Percentiles rank a stretch among this genome's conserved stretches.
These are phyloP conservation scores for Coniosporium tulheliwenetii DNA, from an alignment of 2,329 filamentous ascomycete genomes.

Conservation along the genomic window DNA sequence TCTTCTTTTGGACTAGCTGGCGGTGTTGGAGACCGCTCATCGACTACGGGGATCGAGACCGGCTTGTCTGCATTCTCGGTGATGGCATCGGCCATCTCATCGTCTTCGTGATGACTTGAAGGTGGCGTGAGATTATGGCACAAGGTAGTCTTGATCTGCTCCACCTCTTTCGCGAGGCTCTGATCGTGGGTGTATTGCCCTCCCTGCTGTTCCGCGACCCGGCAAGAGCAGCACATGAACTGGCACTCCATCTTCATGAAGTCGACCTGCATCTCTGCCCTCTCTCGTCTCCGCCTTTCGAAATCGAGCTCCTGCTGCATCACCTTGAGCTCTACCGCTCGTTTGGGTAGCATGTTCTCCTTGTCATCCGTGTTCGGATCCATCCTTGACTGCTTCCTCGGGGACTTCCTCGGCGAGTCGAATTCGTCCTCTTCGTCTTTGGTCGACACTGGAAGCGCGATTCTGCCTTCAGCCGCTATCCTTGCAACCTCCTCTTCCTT, in stretches of 20 bases:
- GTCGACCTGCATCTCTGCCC: slow-evolving; percentile 57
- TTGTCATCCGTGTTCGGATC: slow-evolving; percentile 29
- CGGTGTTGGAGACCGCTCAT: neutral
- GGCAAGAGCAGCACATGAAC: slow-evolving; percentile 50
- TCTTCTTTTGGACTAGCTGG: neutral
- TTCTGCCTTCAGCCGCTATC: slow-evolving; percentile 54
- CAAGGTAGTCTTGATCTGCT: slow-evolving; percentile 21
- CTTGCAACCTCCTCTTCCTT: slow-evolving; percentile 59
- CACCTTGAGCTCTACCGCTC: slow-evolving; percentile 29
- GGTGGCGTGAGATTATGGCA: slow-evolving; percentile 43
- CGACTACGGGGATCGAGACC: neutral
- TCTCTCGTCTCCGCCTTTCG: slow-evolving; percentile 45
- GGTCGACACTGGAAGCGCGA: slow-evolving; percentile 42
- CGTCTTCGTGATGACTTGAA: slow-evolving; percentile 43
- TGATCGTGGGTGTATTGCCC: slow-evolving; percentile 22
- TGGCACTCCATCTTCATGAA: slow-evolving; percentile 63
- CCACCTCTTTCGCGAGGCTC: slow-evolving; percentile 17
- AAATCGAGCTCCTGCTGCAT: slow-evolving; percentile 34
- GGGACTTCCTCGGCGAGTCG: slow-evolving; percentile 41
- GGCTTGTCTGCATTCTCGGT: neutral
- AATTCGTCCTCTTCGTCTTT: slow-evolving; percentile 44
- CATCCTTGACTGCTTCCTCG: slow-evolving; percentile 30
- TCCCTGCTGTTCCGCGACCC: slow-evolving; percentile 20
- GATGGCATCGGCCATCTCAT: slow-evolving; percentile 28
- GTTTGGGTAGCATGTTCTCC: slow-evolving; percentile 28